Evolutionary conservation across 805 yeast genomes (phyloP), one percentile per base, ranked within the genome.

Genomic region (Starmerella stigmatis): DNA sequence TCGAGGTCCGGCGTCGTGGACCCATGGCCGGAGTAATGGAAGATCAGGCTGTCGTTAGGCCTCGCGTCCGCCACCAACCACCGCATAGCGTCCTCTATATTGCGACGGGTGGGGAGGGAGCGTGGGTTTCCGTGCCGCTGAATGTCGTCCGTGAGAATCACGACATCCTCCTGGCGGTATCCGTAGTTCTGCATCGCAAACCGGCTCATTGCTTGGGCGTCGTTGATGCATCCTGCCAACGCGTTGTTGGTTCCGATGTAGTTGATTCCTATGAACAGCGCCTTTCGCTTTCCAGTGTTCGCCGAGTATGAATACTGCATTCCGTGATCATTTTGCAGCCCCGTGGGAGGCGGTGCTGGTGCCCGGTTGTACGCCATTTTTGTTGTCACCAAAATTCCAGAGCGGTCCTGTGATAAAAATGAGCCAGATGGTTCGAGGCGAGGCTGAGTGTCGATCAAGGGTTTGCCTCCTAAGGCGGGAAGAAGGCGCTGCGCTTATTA

Each of bases 1-100:
- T 78, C 75, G 27, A 65, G 58, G 60, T 84, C 94, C 38, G 67
- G 63, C 4, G 77, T 74, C 57, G 78, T 81, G 2, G 92, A 86
- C 25, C 94, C 94, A 59, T 85, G 94, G 7, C 94, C 92, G 0
- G 92, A 81, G 59, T 79, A 84, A 60, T 85, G 94, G 70, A 85
- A 76, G 55, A 85, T 78, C 41, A 84, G 62, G 8, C 86, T 74
- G 63, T 84, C 94, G 54, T 84, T 82, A 13, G 92, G 79, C 53
- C 65, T 68, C 0, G 94, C 92, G 50, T 70, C 81, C 17, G 66
- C 67, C 17, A 80, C 88, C 19, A 84, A 70, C 94, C 94, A 84
- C 45, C 73, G 77, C 82, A 82, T 81, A 3, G 86, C 94, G 34
- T 78, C 69, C 17, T 82, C 58, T 60, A 85, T 84, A 60, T 85